Evolutionary conservation across 164 flowering plant genomes (phyloP).

Genomic region (Buxus sempervirens): DNA sequence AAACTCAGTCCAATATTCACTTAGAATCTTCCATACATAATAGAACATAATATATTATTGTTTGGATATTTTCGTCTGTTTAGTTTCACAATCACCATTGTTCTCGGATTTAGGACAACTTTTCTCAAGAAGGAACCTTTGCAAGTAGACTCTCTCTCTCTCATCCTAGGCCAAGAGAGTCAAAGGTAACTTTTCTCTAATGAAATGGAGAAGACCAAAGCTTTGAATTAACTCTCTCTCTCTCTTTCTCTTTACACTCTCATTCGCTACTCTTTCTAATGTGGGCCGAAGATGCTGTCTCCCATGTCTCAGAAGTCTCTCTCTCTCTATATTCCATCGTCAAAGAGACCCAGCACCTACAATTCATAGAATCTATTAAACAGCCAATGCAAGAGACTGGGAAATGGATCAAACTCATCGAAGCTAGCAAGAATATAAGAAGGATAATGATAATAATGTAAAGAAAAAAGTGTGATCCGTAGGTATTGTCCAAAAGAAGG

Average conservation of each 20-base stretch:
- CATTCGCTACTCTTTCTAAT: too few species aligned
- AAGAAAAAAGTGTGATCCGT: conserved; percentile 16
- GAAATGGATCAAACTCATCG: conserved; percentile 26
- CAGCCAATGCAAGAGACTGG: conserved; percentile 27
- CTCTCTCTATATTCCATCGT: conserved; percentile 29
- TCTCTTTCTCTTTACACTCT: conserved; percentile 14
- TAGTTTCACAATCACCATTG: too few species aligned
- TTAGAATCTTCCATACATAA: too few species aligned
- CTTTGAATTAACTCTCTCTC: conserved; percentile 21
- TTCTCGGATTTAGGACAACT: too few species aligned
- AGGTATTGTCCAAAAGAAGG: conserved; percentile 32
- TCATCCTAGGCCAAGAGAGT: conserved; percentile 17
- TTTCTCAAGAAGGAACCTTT: conserved; percentile 7
- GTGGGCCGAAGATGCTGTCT: too few species aligned
- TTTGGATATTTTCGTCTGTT: too few species aligned
- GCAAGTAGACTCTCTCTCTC: conserved; percentile 6
- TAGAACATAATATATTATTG: too few species aligned
- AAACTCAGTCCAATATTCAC: too few species aligned
- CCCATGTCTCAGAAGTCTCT: too few species aligned
- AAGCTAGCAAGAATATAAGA: conserved; percentile 23
- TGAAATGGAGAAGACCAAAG: conserved; percentile 19
- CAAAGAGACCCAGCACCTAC: conserved; percentile 33
- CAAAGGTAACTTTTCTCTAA: conserved; percentile 16
- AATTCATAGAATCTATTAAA: conserved; percentile 46
- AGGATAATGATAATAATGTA: conserved; percentile 29